Conservation (phyloP, 106 monocot genomes). For the Acanthochlamys bracteata region DNA sequence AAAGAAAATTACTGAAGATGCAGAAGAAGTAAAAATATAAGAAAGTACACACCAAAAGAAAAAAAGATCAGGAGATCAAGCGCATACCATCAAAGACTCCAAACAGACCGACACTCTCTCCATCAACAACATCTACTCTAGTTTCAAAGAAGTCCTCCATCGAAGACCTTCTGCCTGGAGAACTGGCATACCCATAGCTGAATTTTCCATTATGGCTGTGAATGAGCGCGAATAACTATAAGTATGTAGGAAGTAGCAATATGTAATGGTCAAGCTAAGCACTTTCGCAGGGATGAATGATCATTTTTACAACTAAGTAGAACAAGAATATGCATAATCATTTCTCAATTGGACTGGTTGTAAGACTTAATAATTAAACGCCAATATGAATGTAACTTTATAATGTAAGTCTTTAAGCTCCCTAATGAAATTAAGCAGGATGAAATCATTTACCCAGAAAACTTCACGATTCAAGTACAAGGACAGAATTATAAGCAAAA, state of each 20-base stretch:
- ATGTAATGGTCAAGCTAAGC: not conserved
- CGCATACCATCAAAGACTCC: constrained; percentile 43
- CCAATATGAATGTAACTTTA: too few relatives aligned
- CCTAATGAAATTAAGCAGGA: too few relatives aligned
- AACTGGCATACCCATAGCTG: constrained; percentile 46
- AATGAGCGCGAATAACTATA: not conserved
- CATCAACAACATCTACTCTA: constrained; percentile 40
- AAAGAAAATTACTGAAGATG: not conserved
- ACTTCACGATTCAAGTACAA: not conserved
- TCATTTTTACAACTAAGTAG: not conserved
- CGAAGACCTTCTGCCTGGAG: constrained; percentile 37
- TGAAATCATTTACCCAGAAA: not conserved
- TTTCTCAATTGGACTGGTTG: too few relatives aligned
- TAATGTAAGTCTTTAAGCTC: too few relatives aligned
- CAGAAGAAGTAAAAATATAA: not conserved
- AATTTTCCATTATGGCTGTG: constrained; percentile 45
- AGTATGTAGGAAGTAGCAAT: not conserved
- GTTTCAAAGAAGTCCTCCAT: constrained; percentile 56
- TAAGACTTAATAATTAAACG: too few relatives aligned
- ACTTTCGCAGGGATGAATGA: not conserved
- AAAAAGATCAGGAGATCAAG: not conserved
- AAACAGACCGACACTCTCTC: constrained; percentile 39
- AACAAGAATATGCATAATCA: not conserved
- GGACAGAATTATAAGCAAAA: not conserved
- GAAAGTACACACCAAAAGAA: not conserved